Evolutionary conservation across 371 early-diverging fungal species (phyloP).

Genomic region (Zychaea mexicana): DNA sequence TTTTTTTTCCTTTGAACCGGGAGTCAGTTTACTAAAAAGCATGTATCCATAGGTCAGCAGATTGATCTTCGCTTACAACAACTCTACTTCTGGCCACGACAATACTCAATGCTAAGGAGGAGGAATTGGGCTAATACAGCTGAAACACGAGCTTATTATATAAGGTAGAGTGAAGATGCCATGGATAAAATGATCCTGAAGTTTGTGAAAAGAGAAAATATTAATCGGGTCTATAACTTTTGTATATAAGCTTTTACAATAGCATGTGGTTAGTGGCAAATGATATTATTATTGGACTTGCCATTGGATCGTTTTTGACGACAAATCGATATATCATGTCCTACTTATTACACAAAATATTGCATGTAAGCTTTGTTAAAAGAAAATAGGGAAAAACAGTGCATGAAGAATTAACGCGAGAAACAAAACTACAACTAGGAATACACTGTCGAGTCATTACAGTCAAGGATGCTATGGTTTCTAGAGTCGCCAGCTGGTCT

Average conservation of each 20-base stretch:
- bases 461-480: constrained; percentile 86
- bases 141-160: constrained; percentile 78
- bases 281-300: constrained; percentile 88
- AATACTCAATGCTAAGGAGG: constrained; percentile 66
- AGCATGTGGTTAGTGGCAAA: constrained; percentile 94
- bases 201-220: neutral
- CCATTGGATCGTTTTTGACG: constrained; percentile 76
- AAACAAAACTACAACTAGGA: constrained; percentile 43
- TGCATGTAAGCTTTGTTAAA: constrained; percentile 47
- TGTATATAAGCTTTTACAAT: constrained; percentile 79
- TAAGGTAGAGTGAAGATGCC: constrained; percentile 53
- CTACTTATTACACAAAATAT: constrained; percentile 49
- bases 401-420: too few relatives aligned
- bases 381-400: too few relatives aligned
- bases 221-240: neutral
- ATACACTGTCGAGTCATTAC: constrained; percentile 68
- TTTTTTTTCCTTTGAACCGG: neutral
- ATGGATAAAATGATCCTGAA: too few relatives aligned
- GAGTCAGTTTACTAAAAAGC: neutral
- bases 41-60: constrained; percentile 60
- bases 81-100: constrained; percentile 82
- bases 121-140: constrained; percentile 69
- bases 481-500: constrained; percentile 94
- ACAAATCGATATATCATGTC: constrained; percentile 63
- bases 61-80: constrained; percentile 82